A percentile compares a stretch with the other conserved stretches of the same genome.
phyloP scores from a whole-genome alignment of 2,329 filamentous ascomycete species.

The Colletotrichum sp. region DNA sequence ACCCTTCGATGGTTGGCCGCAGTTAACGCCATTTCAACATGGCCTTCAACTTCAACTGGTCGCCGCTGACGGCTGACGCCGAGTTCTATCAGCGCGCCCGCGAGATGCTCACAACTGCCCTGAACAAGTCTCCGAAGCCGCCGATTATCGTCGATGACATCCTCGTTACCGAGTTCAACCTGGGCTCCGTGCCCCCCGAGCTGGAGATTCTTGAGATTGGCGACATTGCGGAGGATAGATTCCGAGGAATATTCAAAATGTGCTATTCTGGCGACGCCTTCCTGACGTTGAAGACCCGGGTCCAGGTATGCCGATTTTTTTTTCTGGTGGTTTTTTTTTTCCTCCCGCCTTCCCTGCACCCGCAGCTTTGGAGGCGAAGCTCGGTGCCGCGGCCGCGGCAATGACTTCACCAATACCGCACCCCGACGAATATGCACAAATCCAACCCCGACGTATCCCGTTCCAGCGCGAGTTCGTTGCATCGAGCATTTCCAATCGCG shows the following conservation, averaged over 20 bases:
- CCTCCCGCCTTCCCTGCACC: conserved; percentile 1
- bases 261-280: conserved; percentile 96
- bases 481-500: neutral
- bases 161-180: conserved; percentile 95
- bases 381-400: neutral
- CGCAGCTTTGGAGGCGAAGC: neutral
- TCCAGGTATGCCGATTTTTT: conserved; percentile 67
- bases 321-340: conserved; percentile 2
- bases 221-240: conserved; percentile 94
- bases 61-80: conserved; percentile 94
- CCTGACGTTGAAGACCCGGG: conserved; percentile 91
- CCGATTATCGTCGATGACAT: conserved; percentile 99
- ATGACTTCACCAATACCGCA: neutral
- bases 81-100: conserved; percentile 88
- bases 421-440: neutral
- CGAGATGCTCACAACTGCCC: conserved; percentile 90
- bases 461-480: neutral
- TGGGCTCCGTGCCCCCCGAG: conserved; percentile 92
- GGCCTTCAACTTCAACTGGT: conserved; percentile 99
- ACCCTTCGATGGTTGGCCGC: conserved; percentile 23
- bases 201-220: conserved; percentile 98
- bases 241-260: conserved; percentile 99
- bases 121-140: conserved; percentile 98
- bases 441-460: neutral
- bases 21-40: conserved; percentile 65